Conservation (phyloP, 164 flowering plant genomes). For the Annona squamosa region DNA sequence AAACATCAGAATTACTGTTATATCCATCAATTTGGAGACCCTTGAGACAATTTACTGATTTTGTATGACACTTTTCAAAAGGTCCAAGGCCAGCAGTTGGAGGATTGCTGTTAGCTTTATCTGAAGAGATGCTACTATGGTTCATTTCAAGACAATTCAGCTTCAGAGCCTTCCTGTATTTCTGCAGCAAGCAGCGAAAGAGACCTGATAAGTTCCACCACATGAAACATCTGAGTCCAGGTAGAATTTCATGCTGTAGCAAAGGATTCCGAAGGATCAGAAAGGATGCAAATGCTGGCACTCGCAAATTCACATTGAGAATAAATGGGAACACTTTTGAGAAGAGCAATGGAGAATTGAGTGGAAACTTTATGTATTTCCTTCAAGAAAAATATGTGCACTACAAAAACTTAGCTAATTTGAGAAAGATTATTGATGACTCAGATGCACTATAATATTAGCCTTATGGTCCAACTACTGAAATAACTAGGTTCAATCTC, state of each 20-base stretch:
- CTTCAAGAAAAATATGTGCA: background rate
- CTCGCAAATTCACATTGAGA: no score
- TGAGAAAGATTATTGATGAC: background rate
- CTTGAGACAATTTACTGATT: background rate
- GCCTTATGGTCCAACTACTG: background rate
- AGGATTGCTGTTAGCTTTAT: background rate
- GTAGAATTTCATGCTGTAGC: background rate
- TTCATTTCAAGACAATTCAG: constrained; percentile 2
- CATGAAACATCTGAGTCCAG: background rate
- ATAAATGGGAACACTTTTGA: background rate
- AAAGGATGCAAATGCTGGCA: background rate
- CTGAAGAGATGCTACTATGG: background rate
- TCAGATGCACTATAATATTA: no score
- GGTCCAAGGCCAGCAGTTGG: constrained; percentile 1
- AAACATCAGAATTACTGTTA: background rate
- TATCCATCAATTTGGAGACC: constrained; percentile 3
- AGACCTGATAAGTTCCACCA: constrained; percentile 1
- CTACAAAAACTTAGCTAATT: background rate
- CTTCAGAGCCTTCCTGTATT: constrained; percentile 19
- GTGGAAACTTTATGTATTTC: background rate
- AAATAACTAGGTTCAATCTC: background rate
- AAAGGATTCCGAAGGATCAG: background rate
- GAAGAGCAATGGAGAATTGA: background rate
- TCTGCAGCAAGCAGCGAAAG: constrained; percentile 11
- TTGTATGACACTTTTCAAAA: constrained; percentile 4